A percentile compares a stretch with the other conserved stretches of the same genome.
These are phyloP conservation scores for Lipomyces anomalus DNA, from an alignment of 805 yeast species.

Conservation along the genomic window DNA sequence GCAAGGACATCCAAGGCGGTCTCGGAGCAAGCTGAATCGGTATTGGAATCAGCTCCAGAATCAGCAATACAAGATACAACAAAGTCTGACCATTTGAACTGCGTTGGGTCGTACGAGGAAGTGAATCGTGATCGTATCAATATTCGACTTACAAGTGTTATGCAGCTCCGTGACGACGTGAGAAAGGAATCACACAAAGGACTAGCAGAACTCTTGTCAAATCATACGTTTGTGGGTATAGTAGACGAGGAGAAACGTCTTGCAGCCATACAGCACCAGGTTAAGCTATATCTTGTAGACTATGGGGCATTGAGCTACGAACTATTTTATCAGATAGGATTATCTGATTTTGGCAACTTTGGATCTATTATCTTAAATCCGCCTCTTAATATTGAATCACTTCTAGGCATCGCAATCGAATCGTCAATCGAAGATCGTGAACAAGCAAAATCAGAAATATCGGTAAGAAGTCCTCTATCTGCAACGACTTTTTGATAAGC, in stretches of 20 bases:
- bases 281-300: constrained; percentile 70
- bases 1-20: neutral
- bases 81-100: no score
- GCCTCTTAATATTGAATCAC: constrained; percentile 34
- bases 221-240: constrained; percentile 72
- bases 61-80: no score
- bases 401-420: constrained; percentile 39
- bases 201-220: constrained; percentile 61
- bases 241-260: constrained; percentile 67
- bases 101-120: constrained; percentile 5
- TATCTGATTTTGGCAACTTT: constrained; percentile 74
- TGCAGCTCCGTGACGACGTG: constrained; percentile 44
- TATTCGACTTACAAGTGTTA: constrained; percentile 55
- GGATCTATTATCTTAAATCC: constrained; percentile 49
- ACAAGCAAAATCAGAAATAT: constrained; percentile 3
- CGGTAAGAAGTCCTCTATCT: constrained; percentile 9
- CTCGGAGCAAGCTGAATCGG: neutral
- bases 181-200: constrained; percentile 28
- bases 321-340: constrained; percentile 73
- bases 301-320: constrained; percentile 64
- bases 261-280: constrained; percentile 79
- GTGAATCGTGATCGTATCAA: constrained; percentile 26
- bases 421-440: constrained; percentile 8
- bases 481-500: neutral
- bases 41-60: neutral